phyloP scores from a whole-genome alignment of 2,329 filamentous ascomycete species.

The Colletotrichum viniferum region DNA sequence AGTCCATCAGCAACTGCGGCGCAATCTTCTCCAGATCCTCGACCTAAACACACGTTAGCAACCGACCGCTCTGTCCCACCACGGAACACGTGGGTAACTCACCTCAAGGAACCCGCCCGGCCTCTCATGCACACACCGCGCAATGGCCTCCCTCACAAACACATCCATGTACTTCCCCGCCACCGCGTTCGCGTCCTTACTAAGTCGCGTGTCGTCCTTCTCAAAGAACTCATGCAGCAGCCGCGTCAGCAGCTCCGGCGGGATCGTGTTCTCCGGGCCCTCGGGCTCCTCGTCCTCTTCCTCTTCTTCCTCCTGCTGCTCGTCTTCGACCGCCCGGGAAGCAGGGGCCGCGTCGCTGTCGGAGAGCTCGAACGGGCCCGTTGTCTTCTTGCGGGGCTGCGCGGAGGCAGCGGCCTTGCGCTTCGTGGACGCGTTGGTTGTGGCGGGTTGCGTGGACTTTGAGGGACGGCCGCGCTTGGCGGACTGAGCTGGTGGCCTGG shows the following conservation, averaged over 20 bases:
- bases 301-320: conserved; percentile 23
- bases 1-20: conserved; percentile 84
- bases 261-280: conserved; percentile 59
- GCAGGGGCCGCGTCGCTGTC: conserved; percentile 28
- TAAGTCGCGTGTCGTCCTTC: conserved; percentile 72
- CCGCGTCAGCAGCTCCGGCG: conserved; percentile 74
- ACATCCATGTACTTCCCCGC: conserved; percentile 88
- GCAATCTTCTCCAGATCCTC: conserved; percentile 90
- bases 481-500: conserved; percentile 40
- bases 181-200: conserved; percentile 76
- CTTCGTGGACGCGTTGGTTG: background rate
- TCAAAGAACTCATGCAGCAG: conserved; percentile 83
- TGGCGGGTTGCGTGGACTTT: conserved; percentile 19
- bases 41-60: conserved; percentile 54
- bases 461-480: conserved; percentile 39
- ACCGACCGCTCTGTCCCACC: background rate
- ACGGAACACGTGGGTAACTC: conserved; percentile 29
- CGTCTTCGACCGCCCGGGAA: conserved; percentile 23
- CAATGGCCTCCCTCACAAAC: conserved; percentile 88
- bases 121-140: conserved; percentile 75
- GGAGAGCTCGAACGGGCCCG: conserved; percentile 39
- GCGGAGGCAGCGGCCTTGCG: conserved; percentile 29
- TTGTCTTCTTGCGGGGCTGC: conserved; percentile 23
- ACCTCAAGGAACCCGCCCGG: conserved; percentile 76
- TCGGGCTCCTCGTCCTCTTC: conserved; percentile 34